A percentile compares a stretch with the other conserved stretches of the same genome.
These are phyloP conservation scores for Phlebiopsis flavidoalba DNA, from an alignment of 768 basidiomycete genomes.

Conservation along the genomic window DNA sequence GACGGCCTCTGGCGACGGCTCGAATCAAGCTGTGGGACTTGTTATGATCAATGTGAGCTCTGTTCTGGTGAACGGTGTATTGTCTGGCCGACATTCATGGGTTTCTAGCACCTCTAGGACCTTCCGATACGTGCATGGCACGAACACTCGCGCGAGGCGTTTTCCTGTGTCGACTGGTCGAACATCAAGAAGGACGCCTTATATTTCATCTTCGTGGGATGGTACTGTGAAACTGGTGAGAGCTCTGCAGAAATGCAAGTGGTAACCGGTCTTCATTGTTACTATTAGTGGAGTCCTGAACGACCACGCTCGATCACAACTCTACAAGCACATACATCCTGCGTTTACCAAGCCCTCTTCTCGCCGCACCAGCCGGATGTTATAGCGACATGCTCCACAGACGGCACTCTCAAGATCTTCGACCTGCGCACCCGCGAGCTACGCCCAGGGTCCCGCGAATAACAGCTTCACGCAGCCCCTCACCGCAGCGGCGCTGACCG, in stretches of 20 bases:
- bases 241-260: slow-evolving; percentile 10
- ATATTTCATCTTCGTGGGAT: slow-evolving; percentile 88
- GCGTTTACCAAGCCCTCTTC: slow-evolving; percentile 88
- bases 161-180: slow-evolving; percentile 91
- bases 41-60: slow-evolving; percentile 68
- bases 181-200: slow-evolving; percentile 89
- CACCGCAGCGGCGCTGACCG: slow-evolving; percentile 65
- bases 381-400: slow-evolving; percentile 79
- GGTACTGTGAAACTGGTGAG: slow-evolving; percentile 82
- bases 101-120: slow-evolving; percentile 50
- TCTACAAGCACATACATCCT: slow-evolving; percentile 75
- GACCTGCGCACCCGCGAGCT: slow-evolving; percentile 63
- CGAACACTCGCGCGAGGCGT: slow-evolving; percentile 91
- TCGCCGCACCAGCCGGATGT: slow-evolving; percentile 87
- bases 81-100: slow-evolving; percentile 20
- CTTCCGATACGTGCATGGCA: slow-evolving; percentile 90
- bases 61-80: background rate
- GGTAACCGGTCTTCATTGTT: background rate
- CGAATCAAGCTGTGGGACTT: slow-evolving; percentile 89
- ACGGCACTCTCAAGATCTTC: slow-evolving; percentile 81
- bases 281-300: slow-evolving; percentile 81
- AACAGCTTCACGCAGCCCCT: slow-evolving; percentile 64
- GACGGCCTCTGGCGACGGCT: slow-evolving; percentile 86
- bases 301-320: slow-evolving; percentile 74
- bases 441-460: slow-evolving; percentile 36